A percentile compares a stretch with the other conserved stretches of the same genome.
phyloP scores from a whole-genome alignment of 2,329 filamentous ascomycete species.

The Ceratocystis alfenasii region DNA sequence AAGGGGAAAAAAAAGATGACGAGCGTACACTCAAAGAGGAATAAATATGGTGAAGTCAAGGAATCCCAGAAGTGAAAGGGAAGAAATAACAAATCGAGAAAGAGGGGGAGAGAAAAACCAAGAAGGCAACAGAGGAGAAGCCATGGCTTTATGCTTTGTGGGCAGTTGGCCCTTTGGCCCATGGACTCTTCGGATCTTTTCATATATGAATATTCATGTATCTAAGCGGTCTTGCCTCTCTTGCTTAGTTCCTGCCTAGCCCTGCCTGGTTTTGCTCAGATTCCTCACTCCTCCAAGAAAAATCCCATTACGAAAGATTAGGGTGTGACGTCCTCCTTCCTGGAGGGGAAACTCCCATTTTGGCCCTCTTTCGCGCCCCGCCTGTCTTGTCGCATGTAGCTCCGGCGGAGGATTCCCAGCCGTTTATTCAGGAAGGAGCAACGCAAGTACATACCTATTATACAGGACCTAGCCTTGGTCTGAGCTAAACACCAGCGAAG shows the following conservation, averaged over 20 bases:
- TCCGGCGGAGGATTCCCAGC: slow-evolving; percentile 7
- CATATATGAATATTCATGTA: slow-evolving; percentile 12
- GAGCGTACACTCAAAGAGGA: not conserved
- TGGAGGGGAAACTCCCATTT: slow-evolving; percentile 2
- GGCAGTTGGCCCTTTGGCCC: slow-evolving; percentile 3
- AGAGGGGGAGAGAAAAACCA: not conserved
- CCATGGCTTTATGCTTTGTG: slow-evolving; percentile 10
- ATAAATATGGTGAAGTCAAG: slow-evolving; percentile 5
- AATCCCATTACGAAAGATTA: not conserved
- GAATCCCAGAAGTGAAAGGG: not conserved
- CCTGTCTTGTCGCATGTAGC: slow-evolving; percentile 5
- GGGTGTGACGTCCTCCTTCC: slow-evolving; percentile 10
- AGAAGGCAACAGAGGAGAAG: slow-evolving; percentile 2
- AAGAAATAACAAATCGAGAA: not conserved
- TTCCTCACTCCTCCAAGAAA: not conserved
- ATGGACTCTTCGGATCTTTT: not conserved
- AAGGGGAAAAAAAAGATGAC: not conserved
- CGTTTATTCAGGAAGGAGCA: slow-evolving; percentile 6
- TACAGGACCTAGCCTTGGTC: not conserved
- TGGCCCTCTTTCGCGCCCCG: not conserved
- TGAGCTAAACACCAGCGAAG: not conserved
- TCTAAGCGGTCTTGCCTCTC: slow-evolving; percentile 4
- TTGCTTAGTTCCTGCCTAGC: too few relatives aligned
- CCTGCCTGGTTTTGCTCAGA: not conserved
- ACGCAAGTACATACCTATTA: not conserved